These are phyloP conservation scores for Balamuthia mandrillaris DNA, from an alignment of 208 protist species.

Conservation along the genomic window DNA sequence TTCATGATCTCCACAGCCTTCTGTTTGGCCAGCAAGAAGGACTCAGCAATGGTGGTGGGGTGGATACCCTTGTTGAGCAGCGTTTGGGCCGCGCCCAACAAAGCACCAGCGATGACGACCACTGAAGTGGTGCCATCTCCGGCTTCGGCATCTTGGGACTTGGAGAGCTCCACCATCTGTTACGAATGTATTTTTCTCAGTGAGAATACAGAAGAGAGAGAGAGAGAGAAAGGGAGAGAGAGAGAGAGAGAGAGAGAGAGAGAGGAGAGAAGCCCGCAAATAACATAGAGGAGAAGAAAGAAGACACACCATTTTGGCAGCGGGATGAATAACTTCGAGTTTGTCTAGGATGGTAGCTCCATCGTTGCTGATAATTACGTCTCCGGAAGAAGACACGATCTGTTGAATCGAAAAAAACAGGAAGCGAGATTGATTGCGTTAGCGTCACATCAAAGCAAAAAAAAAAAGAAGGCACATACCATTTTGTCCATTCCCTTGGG, in stretches of 20 bases:
- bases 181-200: no score
- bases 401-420: constrained; percentile 21
- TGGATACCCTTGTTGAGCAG: constrained; percentile 96
- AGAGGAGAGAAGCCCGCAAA: background rate
- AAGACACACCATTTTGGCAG: constrained; percentile 90
- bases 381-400: constrained; percentile 78
- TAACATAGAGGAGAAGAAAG: background rate
- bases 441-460: background rate
- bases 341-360: constrained; percentile 98
- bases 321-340: constrained; percentile 94
- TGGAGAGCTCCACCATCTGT: constrained; percentile 94
- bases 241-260: background rate
- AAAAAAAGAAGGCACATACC: constrained; percentile 49
- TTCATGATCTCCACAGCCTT: constrained; percentile 88
- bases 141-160: constrained; percentile 98
- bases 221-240: constrained; percentile 27
- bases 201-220: background rate
- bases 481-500: constrained; percentile 99
- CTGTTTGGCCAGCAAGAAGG: constrained; percentile 82
- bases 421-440: background rate
- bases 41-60: constrained; percentile 90
- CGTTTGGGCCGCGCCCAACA: constrained; percentile 85
- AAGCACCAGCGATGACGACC: constrained; percentile 92
- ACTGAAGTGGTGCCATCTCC: constrained; percentile 99
- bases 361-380: constrained; percentile 99